A percentile compares a stretch with the other conserved stretches of the same genome.
phyloP scores from a whole-genome alignment of 306 rosid genomes.

The Begonia loranthoides region DNA sequence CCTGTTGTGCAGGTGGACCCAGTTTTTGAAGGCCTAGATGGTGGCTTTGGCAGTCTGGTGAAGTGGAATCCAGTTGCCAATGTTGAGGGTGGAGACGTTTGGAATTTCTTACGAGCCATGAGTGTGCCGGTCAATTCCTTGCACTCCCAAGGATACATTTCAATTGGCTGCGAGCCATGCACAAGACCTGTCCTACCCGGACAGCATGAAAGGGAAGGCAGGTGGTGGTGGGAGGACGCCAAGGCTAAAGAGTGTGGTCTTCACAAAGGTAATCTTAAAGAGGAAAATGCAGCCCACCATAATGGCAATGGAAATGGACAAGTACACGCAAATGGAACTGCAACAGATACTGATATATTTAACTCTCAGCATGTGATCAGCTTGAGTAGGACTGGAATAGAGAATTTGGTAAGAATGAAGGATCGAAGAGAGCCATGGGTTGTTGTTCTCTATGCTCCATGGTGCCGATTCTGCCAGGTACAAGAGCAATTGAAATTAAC shows the following conservation, averaged over 20 bases:
- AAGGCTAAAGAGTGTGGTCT: slow-evolving; percentile 97
- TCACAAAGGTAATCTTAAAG: slow-evolving; percentile 85
- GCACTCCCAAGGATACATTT: slow-evolving; percentile 73
- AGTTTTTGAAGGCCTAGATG: slow-evolving; percentile 78
- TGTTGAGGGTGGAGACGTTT: slow-evolving; percentile 46
- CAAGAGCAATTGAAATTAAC: neutral
- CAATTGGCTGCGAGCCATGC: slow-evolving; percentile 94
- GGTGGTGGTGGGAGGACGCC: slow-evolving; percentile 99
- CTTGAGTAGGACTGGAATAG: slow-evolving; percentile 59
- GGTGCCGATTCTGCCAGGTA: slow-evolving; percentile 92
- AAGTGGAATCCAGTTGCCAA: slow-evolving; percentile 97
- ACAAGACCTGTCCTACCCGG: slow-evolving; percentile 95
- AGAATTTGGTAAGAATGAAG: slow-evolving; percentile 55
- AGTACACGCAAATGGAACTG: slow-evolving; percentile 20
- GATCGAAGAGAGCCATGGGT: slow-evolving; percentile 58
- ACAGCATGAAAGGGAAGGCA: slow-evolving; percentile 96
- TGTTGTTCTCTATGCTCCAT: slow-evolving; percentile 86
- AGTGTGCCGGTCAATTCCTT: slow-evolving; percentile 72
- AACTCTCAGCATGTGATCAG: slow-evolving; percentile 39
- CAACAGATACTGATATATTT: slow-evolving; percentile 44
- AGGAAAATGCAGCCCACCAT: slow-evolving; percentile 29
- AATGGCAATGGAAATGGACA: slow-evolving; percentile 28
- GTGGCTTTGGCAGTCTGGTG: slow-evolving; percentile 78
- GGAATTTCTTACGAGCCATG: slow-evolving; percentile 81
- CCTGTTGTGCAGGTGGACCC: slow-evolving; percentile 90